Conservation (phyloP, 495 filamentous ascomycete genomes). For the Talaromyces proteolyticus region DNA sequence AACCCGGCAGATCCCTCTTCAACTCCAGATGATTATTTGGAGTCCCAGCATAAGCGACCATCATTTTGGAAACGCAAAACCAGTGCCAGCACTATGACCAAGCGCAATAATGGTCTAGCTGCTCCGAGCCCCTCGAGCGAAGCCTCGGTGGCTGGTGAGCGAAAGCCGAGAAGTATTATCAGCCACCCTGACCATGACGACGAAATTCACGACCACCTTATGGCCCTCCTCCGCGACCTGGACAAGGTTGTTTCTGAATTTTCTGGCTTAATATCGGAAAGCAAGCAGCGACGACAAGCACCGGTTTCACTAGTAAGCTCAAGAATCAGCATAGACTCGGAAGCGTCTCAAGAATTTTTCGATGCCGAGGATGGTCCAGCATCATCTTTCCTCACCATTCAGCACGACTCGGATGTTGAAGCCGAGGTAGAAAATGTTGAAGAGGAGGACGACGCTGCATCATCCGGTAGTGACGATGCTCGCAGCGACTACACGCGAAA, state of each 20-base stretch:
- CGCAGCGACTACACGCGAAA: slow-evolving; percentile 27
- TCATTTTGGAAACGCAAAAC: slow-evolving; percentile 92
- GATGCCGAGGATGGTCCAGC: slow-evolving; percentile 70
- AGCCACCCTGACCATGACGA: slow-evolving; percentile 45
- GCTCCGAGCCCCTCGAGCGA: slow-evolving; percentile 36
- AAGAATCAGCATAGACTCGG: slow-evolving; percentile 75
- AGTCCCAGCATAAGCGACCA: slow-evolving; percentile 34
- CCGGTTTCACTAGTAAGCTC: slow-evolving; percentile 41
- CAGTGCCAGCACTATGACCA: slow-evolving; percentile 35
- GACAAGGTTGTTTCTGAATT: slow-evolving; percentile 81
- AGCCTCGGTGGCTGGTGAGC: slow-evolving; percentile 28
- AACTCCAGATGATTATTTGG: slow-evolving; percentile 34
- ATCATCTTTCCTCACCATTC: slow-evolving; percentile 72
- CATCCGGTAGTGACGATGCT: slow-evolving; percentile 52
- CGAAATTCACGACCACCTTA: slow-evolving; percentile 69
- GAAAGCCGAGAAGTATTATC: slow-evolving; percentile 29
- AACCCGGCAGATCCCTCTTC: slow-evolving; percentile 11
- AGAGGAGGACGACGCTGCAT: slow-evolving; percentile 45
- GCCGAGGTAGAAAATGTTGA: slow-evolving; percentile 24
- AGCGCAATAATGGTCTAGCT: slow-evolving; percentile 15
- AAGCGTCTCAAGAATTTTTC: slow-evolving; percentile 84
- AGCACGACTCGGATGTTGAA: slow-evolving; percentile 53
- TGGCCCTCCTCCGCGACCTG: slow-evolving; percentile 73
- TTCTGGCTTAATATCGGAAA: slow-evolving; percentile 64
- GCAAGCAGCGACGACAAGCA: slow-evolving; percentile 68